These are phyloP conservation scores for Heliosperma pusillum DNA, from an alignment of 148 eudicot species.

Conservation along the genomic window DNA sequence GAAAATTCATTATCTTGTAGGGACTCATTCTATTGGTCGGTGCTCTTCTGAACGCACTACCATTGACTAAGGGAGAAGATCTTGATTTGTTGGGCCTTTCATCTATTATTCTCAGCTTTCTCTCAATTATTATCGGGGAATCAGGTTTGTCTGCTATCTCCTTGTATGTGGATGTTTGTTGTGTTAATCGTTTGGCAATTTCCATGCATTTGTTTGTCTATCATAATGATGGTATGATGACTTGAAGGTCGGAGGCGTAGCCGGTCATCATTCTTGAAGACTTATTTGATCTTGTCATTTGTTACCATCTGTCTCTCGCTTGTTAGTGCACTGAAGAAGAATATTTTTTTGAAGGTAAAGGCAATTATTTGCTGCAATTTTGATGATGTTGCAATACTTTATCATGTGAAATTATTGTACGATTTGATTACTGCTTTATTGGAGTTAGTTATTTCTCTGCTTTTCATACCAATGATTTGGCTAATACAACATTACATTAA, in stretches of 20 bases:
- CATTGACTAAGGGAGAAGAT: conserved; percentile 33
- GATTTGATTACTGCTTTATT: not conserved
- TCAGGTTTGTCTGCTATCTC: conserved; percentile 35
- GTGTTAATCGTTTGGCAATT: not conserved
- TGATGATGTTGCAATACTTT: not conserved
- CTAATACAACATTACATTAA: not conserved
- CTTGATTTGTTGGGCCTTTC: conserved; percentile 32
- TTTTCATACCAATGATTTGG: not conserved
- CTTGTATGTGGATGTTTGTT: not conserved
- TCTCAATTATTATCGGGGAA: conserved; percentile 51
- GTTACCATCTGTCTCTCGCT: conserved; percentile 36
- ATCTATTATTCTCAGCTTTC: conserved; percentile 28
- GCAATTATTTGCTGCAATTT: not conserved
- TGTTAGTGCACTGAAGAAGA: conserved; percentile 28
- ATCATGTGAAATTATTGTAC: too few species aligned
- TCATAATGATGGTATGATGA: conserved; percentile 15
- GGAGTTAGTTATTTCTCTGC: not conserved
- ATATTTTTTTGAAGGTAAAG: conserved; percentile 39
- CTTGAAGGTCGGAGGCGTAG: conserved; percentile 62
- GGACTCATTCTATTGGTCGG: conserved; percentile 36
- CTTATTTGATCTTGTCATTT: conserved; percentile 47
- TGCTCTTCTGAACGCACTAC: conserved; percentile 25
- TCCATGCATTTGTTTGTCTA: not conserved
- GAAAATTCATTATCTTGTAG: conserved; percentile 27
- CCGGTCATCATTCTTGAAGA: conserved; percentile 45